phyloP scores from a whole-genome alignment of 2,329 filamentous ascomycete species.

The Teratosphaeria nubilosa region DNA sequence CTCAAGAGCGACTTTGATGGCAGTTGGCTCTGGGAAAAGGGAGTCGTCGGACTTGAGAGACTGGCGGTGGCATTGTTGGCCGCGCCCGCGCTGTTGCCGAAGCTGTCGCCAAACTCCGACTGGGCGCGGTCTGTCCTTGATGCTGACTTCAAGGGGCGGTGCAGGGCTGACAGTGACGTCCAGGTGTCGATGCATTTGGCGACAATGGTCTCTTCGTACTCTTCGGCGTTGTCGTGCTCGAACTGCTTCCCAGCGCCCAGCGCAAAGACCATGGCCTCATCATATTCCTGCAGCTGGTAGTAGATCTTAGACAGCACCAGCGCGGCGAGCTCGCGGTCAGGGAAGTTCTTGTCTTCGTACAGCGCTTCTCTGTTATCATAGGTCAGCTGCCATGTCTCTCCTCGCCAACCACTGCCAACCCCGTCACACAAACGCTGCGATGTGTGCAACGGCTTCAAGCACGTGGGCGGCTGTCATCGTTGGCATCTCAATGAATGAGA shows the following conservation, averaged over 20 bases:
- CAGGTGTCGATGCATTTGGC: slow-evolving; percentile 97
- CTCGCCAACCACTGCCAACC: background rate
- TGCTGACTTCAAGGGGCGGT: slow-evolving; percentile 42
- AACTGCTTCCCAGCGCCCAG: slow-evolving; percentile 91
- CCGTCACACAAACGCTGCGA: slow-evolving; percentile 1
- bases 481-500: background rate
- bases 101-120: slow-evolving; percentile 67
- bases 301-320: slow-evolving; percentile 96
- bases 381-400: slow-evolving; percentile 7
- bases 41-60: slow-evolving; percentile 79
- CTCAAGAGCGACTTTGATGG: slow-evolving; percentile 94
- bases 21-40: slow-evolving; percentile 86
- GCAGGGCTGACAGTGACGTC: slow-evolving; percentile 64
- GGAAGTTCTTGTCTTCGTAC: slow-evolving; percentile 92
- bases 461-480: background rate
- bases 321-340: slow-evolving; percentile 86
- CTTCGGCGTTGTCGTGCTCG: slow-evolving; percentile 78
- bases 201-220: slow-evolving; percentile 98
- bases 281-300: slow-evolving; percentile 97
- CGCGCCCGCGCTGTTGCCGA: slow-evolving; percentile 54
- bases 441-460: background rate
- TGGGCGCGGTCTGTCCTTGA: slow-evolving; percentile 42
- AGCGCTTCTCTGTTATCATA: slow-evolving; percentile 65
- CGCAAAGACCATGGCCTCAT: slow-evolving; percentile 98
- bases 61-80: slow-evolving; percentile 51